phyloP scores from a whole-genome alignment of 2,329 filamentous ascomycete genomes.

The Neonectria faginata region DNA sequence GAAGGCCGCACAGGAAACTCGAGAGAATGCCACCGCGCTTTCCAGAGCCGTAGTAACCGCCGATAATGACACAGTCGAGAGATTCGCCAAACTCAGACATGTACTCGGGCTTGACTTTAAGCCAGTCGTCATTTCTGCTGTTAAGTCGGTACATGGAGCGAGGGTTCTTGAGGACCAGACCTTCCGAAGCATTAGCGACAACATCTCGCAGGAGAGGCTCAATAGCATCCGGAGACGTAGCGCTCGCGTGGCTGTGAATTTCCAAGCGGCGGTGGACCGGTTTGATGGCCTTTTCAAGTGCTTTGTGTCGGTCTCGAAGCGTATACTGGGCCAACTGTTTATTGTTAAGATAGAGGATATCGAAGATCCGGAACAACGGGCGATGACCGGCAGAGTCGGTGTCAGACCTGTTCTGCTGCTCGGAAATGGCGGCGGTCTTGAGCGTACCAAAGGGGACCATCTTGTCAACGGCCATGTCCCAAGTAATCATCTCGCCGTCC shows the following conservation, averaged over 20 bases:
- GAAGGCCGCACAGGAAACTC: slow-evolving; percentile 90
- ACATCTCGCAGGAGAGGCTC: slow-evolving; percentile 84
- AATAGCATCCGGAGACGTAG: slow-evolving; percentile 76
- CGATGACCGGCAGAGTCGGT: slow-evolving; percentile 63
- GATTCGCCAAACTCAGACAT: slow-evolving; percentile 97
- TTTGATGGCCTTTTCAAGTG: slow-evolving; percentile 77
- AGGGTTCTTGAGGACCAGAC: slow-evolving; percentile 93
- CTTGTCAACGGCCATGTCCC: slow-evolving; percentile 87
- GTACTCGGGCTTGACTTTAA: slow-evolving; percentile 99
- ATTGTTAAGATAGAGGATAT: slow-evolving; percentile 90
- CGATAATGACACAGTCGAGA: slow-evolving; percentile 88
- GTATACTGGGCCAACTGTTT: slow-evolving; percentile 83
- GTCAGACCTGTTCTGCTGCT: slow-evolving; percentile 73
- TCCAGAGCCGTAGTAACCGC: slow-evolving; percentile 92
- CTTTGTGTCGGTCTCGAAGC: slow-evolving; percentile 81
- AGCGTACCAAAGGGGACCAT: slow-evolving; percentile 92
- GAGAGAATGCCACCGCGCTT: slow-evolving; percentile 84
- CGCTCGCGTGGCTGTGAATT: slow-evolving; percentile 78
- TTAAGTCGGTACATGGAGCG: slow-evolving; percentile 87
- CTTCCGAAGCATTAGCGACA: slow-evolving; percentile 88
- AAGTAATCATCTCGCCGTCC: slow-evolving; percentile 98
- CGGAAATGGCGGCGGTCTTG: slow-evolving; percentile 87
- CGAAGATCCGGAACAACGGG: slow-evolving; percentile 87
- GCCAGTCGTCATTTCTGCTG: slow-evolving; percentile 93
- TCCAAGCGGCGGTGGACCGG: slow-evolving; percentile 82